Conservation (phyloP, 768 basidiomycete genomes). For the Termitomyces titanicus region DNA sequence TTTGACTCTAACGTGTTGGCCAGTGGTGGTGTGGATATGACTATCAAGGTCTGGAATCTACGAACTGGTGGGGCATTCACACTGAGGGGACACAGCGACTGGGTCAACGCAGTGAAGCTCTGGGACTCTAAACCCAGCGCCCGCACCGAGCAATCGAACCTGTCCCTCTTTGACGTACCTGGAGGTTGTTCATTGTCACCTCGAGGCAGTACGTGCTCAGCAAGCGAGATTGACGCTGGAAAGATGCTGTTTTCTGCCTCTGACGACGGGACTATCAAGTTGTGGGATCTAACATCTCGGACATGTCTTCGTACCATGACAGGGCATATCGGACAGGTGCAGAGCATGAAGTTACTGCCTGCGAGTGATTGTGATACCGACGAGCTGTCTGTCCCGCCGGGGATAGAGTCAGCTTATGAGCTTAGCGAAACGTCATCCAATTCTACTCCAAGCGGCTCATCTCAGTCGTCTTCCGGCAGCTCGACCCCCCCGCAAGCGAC, state of each 20-base stretch:
- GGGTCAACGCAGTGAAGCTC: conserved; percentile 93
- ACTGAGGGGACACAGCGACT: conserved; percentile 87
- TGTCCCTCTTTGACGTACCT: conserved; percentile 33
- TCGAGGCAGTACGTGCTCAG: conserved; percentile 21
- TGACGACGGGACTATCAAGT: conserved; percentile 88
- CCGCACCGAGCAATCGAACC: conserved; percentile 24
- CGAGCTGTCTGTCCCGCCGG: conserved; percentile 1
- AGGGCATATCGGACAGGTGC: conserved; percentile 94
- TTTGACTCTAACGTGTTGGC: conserved; percentile 92
- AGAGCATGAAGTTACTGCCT: conserved; percentile 79
- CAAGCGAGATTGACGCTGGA: conserved; percentile 65
- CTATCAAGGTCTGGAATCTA: conserved; percentile 94
- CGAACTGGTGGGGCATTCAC: conserved; percentile 90
- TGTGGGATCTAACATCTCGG: conserved; percentile 87
- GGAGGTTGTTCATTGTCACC: conserved; percentile 17
- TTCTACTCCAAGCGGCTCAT: background rate
- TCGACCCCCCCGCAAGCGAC: background rate
- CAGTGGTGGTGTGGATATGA: conserved; percentile 91
- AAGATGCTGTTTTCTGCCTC: conserved; percentile 98
- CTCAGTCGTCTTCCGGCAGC: background rate
- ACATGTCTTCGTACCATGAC: conserved; percentile 80
- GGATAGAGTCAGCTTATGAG: background rate
- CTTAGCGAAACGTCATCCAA: background rate
- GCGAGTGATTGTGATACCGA: conserved; percentile 52
- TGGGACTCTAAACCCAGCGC: conserved; percentile 67